A percentile compares a stretch with the other conserved stretches of the same genome.
phyloP scores from a whole-genome alignment of 441 rosid genomes.

The Euphorbia celastroides region DNA sequence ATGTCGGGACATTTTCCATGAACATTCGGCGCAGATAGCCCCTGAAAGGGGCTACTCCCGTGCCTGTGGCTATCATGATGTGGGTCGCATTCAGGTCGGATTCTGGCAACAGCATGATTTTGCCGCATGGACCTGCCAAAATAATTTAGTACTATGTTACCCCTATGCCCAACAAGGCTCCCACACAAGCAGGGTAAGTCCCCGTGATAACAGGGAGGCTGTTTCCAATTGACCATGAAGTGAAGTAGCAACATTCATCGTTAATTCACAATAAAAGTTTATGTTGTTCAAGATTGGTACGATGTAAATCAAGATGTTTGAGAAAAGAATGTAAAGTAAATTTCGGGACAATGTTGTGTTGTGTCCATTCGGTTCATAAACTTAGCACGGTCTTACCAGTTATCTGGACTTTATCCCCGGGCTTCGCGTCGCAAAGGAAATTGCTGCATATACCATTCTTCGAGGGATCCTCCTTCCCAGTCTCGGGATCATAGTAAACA shows the following conservation, averaged over 20 bases:
- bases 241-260: no score
- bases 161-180: no score
- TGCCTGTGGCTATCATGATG: constrained; percentile 96
- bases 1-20: constrained; percentile 75
- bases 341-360: not conserved
- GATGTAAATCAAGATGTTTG: not conserved
- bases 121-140: constrained; percentile 84
- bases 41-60: constrained; percentile 91
- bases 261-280: no score
- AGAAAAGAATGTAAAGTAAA: no score
- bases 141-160: constrained; percentile 2
- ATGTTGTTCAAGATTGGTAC: no score
- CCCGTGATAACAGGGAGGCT: no score
- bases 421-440: constrained; percentile 81
- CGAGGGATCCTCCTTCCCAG: constrained; percentile 85
- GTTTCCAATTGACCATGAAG: no score
- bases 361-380: constrained; percentile 8
- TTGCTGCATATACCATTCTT: constrained; percentile 90
- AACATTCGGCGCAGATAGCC: constrained; percentile 96
- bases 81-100: constrained; percentile 74
- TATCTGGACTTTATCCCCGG: constrained; percentile 83
- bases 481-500: constrained; percentile 82
- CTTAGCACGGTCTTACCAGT: constrained; percentile 46
- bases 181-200: no score
- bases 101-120: constrained; percentile 97